These are phyloP conservation scores for Lathyrus aphaca DNA, from an alignment of 306 rosid genomes.

Conservation along the genomic window DNA sequence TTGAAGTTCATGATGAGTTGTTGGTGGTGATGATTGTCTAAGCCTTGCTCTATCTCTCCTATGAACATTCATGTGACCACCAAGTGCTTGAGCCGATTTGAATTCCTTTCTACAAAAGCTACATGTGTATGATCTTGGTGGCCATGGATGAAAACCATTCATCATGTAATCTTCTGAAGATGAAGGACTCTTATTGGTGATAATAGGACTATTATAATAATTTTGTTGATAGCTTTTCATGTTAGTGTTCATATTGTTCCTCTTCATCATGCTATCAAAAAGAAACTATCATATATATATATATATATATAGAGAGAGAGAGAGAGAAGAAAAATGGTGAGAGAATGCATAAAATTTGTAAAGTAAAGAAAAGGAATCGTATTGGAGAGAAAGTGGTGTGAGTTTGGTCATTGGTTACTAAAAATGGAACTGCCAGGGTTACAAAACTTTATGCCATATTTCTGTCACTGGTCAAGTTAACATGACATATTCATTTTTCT, in stretches of 20 bases:
- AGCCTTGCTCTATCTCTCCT: conserved; percentile 89
- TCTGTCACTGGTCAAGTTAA: conserved; percentile 61
- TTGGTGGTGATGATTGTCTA: conserved; percentile 66
- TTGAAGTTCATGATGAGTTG: conserved; percentile 1
- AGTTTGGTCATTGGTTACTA: conserved; percentile 67
- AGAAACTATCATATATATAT: conserved; percentile 37
- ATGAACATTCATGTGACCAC: conserved; percentile 98
- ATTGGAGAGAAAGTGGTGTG: conserved; percentile 53
- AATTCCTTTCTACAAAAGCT: conserved; percentile 89
- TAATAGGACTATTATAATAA: neutral
- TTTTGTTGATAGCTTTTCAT: conserved; percentile 38
- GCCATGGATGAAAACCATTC: conserved; percentile 76
- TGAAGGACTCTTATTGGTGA: neutral
- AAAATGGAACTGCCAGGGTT: conserved; percentile 60
- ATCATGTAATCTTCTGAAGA: conserved; percentile 43
- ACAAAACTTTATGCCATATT: conserved; percentile 65
- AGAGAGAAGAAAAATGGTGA: neutral
- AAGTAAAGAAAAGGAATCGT: conserved; percentile 46
- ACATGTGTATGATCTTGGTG: conserved; percentile 85
- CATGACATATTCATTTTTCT: conserved; percentile 46
- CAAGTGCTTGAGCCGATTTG: conserved; percentile 95
- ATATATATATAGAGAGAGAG: conserved; percentile 23
- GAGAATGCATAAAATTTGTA: conserved; percentile 43
- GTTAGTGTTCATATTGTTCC: conserved; percentile 39
- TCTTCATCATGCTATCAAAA: conserved; percentile 50